These are phyloP conservation scores for Fusarium oxysporum DNA, from an alignment of 2,329 filamentous ascomycete species.

Conservation along the genomic window DNA sequence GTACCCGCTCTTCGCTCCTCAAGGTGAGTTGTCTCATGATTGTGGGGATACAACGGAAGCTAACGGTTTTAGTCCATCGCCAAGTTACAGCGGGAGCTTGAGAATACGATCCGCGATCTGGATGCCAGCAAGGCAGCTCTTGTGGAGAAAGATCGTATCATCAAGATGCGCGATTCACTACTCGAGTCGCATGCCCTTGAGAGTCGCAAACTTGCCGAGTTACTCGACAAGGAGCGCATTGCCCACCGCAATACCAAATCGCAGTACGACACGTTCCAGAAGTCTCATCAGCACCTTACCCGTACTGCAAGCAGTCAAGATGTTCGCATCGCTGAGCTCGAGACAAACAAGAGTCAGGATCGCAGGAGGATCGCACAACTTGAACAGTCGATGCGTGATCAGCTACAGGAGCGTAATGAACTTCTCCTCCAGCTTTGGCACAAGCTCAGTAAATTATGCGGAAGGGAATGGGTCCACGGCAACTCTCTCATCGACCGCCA, in stretches of 20 bases:
- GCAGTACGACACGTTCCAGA: slow-evolving; percentile 88
- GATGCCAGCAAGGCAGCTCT: slow-evolving; percentile 81
- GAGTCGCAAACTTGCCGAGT: slow-evolving; percentile 82
- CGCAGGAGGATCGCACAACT: slow-evolving; percentile 79
- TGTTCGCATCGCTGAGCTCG: slow-evolving; percentile 85
- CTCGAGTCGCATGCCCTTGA: slow-evolving; percentile 92
- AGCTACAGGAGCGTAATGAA: slow-evolving; percentile 89
- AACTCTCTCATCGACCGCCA: slow-evolving; percentile 91
- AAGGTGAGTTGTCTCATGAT: slow-evolving; percentile 64
- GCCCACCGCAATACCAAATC: slow-evolving; percentile 87
- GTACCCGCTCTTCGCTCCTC: slow-evolving; percentile 85
- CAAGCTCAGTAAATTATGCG: slow-evolving; percentile 84
- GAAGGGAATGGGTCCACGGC: slow-evolving; percentile 89
- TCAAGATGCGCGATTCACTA: slow-evolving; percentile 88
- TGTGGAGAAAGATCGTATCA: slow-evolving; percentile 89
- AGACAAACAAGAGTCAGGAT: slow-evolving; percentile 81
- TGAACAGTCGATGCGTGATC: slow-evolving; percentile 85
- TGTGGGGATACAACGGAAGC: not conserved
- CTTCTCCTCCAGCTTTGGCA: slow-evolving; percentile 92
- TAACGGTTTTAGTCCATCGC: slow-evolving; percentile 74
- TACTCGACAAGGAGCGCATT: slow-evolving; percentile 91
- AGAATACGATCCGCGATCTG: slow-evolving; percentile 84
- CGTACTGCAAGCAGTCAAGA: slow-evolving; percentile 88
- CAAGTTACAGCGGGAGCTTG: slow-evolving; percentile 88
- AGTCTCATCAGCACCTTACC: slow-evolving; percentile 87